phyloP scores from a whole-genome alignment of 495 filamentous ascomycete genomes.

The Penicillium arizonense region DNA sequence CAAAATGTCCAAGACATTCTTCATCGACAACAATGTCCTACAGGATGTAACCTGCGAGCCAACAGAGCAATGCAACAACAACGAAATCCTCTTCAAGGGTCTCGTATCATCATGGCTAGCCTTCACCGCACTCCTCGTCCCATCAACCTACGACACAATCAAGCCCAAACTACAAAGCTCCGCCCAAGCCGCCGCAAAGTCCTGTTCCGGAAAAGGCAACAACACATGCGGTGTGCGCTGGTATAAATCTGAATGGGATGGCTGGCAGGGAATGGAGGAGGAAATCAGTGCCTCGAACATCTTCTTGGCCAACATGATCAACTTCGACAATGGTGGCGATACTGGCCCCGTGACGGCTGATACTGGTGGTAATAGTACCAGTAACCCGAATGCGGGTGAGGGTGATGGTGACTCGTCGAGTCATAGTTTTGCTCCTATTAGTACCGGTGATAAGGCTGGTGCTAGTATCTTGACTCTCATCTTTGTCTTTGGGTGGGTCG shows the following conservation, averaged over 20 bases:
- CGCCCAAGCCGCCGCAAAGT: slow-evolving; percentile 62
- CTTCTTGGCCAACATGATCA: slow-evolving; percentile 33
- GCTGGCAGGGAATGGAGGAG: slow-evolving; percentile 54
- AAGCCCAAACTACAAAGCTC: slow-evolving; percentile 63
- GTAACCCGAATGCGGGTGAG: slow-evolving; percentile 31
- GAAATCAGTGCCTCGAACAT: slow-evolving; percentile 54
- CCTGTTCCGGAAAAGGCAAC: slow-evolving; percentile 61
- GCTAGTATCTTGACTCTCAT: slow-evolving; percentile 63
- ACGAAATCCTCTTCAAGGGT: slow-evolving; percentile 79
- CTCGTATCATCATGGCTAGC: slow-evolving; percentile 76
- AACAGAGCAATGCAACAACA: slow-evolving; percentile 55
- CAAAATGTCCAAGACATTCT: slow-evolving; percentile 35
- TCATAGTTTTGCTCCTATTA: slow-evolving; percentile 32
- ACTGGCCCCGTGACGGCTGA: slow-evolving; percentile 20
- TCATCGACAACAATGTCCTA: slow-evolving; percentile 51
- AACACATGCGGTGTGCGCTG: slow-evolving; percentile 72
- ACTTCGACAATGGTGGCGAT: slow-evolving; percentile 18
- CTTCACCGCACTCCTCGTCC: slow-evolving; percentile 60
- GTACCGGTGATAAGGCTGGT: slow-evolving; percentile 56
- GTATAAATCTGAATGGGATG: slow-evolving; percentile 62
- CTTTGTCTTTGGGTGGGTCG: slow-evolving; percentile 37
- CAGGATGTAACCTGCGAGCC: slow-evolving; percentile 66
- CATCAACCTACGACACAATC: slow-evolving; percentile 58
- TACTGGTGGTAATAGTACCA: slow-evolving; percentile 21
- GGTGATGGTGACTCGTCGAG: neutral